Evolutionary conservation across 2,329 filamentous ascomycete genomes (phyloP).

Genomic region (Penicillium sp.): DNA sequence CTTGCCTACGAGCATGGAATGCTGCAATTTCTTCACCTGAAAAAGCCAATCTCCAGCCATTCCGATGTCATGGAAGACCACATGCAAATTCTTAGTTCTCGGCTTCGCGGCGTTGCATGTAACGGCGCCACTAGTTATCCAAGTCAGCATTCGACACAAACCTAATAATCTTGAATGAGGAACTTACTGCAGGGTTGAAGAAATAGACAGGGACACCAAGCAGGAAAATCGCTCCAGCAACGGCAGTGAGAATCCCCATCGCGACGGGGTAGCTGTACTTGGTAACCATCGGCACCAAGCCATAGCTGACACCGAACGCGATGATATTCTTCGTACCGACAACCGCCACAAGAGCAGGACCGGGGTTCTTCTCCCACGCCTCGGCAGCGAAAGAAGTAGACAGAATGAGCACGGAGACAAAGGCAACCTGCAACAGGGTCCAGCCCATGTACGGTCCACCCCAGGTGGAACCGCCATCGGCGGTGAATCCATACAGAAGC

Average conservation of each 20-base stretch:
- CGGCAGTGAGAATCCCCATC: constrained; percentile 27
- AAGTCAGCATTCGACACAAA: background rate
- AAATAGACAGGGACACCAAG: constrained; percentile 29
- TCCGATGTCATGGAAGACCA: background rate
- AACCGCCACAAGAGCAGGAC: constrained; percentile 30
- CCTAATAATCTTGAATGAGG: background rate
- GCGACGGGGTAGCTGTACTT: constrained; percentile 27
- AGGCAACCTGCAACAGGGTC: constrained; percentile 26
- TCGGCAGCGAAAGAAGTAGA: constrained; percentile 39
- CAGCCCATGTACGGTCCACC: constrained; percentile 33
- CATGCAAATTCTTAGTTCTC: background rate
- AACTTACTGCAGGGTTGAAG: constrained; percentile 25
- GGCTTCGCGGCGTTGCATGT: constrained; percentile 7
- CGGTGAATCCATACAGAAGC: constrained; percentile 36
- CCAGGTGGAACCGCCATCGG: constrained; percentile 26
- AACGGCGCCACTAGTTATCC: constrained; percentile 17
- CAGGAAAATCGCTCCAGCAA: constrained; percentile 23
- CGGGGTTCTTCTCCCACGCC: constrained; percentile 36
- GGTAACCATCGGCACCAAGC: constrained; percentile 27
- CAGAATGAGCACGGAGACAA: constrained; percentile 31
- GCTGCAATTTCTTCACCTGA: background rate
- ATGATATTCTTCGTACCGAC: constrained; percentile 33
- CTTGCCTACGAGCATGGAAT: background rate
- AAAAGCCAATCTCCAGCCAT: background rate
- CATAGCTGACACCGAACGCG: constrained; percentile 32